Conservation (phyloP, 805 yeast species). For the Kregervanrija pseudodelftensis region DNA sequence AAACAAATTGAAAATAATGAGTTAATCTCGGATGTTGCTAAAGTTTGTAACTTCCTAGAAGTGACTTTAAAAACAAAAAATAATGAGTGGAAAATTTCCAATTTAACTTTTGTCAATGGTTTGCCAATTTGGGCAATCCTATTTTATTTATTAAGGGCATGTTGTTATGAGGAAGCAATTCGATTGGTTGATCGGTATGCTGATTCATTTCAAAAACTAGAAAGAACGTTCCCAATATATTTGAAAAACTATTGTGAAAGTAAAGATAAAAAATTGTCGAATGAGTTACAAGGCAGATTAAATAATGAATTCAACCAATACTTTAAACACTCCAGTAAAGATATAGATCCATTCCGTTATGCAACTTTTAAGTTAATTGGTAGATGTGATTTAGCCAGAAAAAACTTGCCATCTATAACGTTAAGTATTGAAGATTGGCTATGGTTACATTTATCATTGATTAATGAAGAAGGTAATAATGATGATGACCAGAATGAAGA, state of each 20-base stretch:
- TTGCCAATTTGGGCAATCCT: slow-evolving; percentile 92
- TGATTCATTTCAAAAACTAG: slow-evolving; percentile 74
- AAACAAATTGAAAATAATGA: slow-evolving; percentile 14
- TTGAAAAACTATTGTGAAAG: slow-evolving; percentile 62
- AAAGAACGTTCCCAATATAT: slow-evolving; percentile 75
- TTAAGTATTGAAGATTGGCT: slow-evolving; percentile 91
- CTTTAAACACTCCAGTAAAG: slow-evolving; percentile 53
- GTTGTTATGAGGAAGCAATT: slow-evolving; percentile 72
- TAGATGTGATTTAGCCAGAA: slow-evolving; percentile 70
- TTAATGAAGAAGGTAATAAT: slow-evolving; percentile 41
- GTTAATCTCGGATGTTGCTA: slow-evolving; percentile 51
- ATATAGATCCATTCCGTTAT: slow-evolving; percentile 82
- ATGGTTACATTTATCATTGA: slow-evolving; percentile 83
- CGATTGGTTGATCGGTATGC: slow-evolving; percentile 57
- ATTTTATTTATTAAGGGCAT: slow-evolving; percentile 79
- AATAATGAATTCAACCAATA: slow-evolving; percentile 79
- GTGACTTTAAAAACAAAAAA: slow-evolving; percentile 34
- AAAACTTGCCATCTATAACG: slow-evolving; percentile 59
- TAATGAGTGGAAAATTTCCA: slow-evolving; percentile 42
- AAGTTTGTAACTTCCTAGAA: slow-evolving; percentile 57
- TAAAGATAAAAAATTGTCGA: slow-evolving; percentile 47
- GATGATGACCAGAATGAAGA: slow-evolving; percentile 28
- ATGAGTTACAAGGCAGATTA: slow-evolving; percentile 61
- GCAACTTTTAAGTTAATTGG: slow-evolving; percentile 90
- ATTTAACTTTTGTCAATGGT: slow-evolving; percentile 65